Evolutionary conservation across 2,329 filamentous ascomycete species (phyloP).

Genomic region (Arachnomyces sp.): DNA sequence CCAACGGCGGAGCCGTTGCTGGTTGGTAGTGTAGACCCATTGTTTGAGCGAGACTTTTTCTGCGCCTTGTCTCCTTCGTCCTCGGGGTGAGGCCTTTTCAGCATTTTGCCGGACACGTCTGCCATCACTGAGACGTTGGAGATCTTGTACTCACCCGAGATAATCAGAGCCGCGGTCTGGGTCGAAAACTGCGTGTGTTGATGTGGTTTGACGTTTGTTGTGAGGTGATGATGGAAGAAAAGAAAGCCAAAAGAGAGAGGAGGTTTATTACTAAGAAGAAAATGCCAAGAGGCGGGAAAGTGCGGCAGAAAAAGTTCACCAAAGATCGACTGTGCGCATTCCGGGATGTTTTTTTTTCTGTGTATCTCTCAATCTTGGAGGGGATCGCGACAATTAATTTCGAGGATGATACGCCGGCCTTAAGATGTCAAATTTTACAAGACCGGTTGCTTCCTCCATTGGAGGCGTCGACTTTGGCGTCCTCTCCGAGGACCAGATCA

Average conservation of each 20-base stretch:
- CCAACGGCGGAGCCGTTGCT: conserved; percentile 25
- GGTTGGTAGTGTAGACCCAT: conserved; percentile 42
- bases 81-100: conserved; percentile 44
- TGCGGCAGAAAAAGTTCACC: conserved; percentile 32
- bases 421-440: conserved; percentile 46
- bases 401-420: not conserved
- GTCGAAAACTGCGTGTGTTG: not conserved
- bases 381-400: not conserved
- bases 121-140: conserved; percentile 28
- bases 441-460: conserved; percentile 76
- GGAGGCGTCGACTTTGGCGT: conserved; percentile 85
- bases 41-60: conserved; percentile 43
- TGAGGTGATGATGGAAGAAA: not conserved
- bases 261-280: conserved; percentile 12
- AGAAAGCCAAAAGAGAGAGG: conserved; percentile 6
- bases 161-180: not conserved
- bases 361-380: too few species aligned
- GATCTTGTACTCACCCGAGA: conserved; percentile 16
- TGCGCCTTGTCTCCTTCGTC: conserved; percentile 38
- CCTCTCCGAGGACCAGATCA: conserved; percentile 74
- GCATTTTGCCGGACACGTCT: conserved; percentile 33
- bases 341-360: not conserved
- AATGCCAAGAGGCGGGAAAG: conserved; percentile 23
- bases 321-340: conserved; percentile 7
- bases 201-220: not conserved